Conservation (phyloP, 2,329 filamentous ascomycete genomes). For the Apiospora aurea region DNA sequence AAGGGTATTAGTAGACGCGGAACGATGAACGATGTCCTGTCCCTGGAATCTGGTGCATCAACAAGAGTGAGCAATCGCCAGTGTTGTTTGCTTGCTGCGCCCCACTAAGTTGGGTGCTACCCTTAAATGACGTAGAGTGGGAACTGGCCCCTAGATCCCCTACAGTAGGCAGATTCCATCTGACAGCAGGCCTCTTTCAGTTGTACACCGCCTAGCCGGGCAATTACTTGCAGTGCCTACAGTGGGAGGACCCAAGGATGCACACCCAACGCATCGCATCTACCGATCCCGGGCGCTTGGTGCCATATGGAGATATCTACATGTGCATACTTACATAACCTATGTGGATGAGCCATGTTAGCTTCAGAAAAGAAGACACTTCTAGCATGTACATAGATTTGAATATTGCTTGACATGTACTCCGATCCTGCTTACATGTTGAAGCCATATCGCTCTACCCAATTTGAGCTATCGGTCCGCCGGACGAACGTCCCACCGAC, state of each 20-base stretch:
- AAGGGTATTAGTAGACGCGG: background rate
- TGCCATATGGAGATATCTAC: background rate
- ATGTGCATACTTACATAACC: background rate
- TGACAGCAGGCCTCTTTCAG: background rate
- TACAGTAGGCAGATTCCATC: background rate
- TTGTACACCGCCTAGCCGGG: background rate
- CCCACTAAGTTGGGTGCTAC: background rate
- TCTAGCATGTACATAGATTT: background rate
- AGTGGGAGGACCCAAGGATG: background rate
- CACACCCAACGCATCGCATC: background rate
- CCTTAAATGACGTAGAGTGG: constrained; percentile 14
- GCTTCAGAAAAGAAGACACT: background rate
- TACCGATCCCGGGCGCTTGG: background rate
- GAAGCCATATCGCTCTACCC: background rate
- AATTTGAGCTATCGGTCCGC: constrained; percentile 1
- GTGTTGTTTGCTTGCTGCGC: background rate
- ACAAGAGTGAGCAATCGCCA: background rate
- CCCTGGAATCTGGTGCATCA: background rate
- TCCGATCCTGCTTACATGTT: background rate
- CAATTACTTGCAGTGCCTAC: background rate
- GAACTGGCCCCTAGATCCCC: background rate
- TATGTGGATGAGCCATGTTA: background rate
- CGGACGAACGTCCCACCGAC: constrained; percentile 10
- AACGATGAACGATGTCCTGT: background rate
- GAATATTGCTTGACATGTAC: background rate